These are phyloP conservation scores for Aspergillus glaucus DNA, from an alignment of 2,329 filamentous ascomycete genomes.

Conservation along the genomic window DNA sequence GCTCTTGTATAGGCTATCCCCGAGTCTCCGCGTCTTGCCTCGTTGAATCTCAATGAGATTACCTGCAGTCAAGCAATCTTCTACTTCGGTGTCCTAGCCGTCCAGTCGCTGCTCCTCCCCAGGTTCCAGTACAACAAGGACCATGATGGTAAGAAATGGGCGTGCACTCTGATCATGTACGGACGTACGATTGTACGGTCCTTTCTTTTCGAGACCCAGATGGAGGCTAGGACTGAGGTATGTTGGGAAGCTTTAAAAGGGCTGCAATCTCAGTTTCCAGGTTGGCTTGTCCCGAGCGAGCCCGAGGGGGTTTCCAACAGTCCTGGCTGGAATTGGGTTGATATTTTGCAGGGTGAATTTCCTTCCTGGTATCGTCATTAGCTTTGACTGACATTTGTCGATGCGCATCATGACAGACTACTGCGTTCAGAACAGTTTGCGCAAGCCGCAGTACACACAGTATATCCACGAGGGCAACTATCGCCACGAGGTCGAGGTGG, in stretches of 20 bases:
- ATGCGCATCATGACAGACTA: slow-evolving; percentile 12
- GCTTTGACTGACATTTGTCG: neutral
- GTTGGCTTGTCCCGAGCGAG: slow-evolving; percentile 23
- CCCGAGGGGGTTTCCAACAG: slow-evolving; percentile 12
- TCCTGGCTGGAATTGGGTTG: slow-evolving; percentile 23
- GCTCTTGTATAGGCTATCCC: neutral
- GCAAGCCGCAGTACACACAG: slow-evolving; percentile 16
- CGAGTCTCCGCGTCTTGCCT: neutral
- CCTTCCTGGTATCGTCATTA: neutral
- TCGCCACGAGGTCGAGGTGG: slow-evolving; percentile 22
- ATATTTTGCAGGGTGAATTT: slow-evolving; percentile 21
- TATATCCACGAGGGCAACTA: slow-evolving; percentile 16
- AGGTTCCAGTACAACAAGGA: slow-evolving; percentile 18
- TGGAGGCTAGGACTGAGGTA: slow-evolving; percentile 17
- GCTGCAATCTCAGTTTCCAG: slow-evolving; percentile 16
- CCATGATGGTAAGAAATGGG: slow-evolving; percentile 12
- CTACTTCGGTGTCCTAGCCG: slow-evolving; percentile 25
- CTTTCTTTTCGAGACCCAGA: slow-evolving; percentile 7
- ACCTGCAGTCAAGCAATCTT: slow-evolving; percentile 19
- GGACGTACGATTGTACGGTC: slow-evolving; percentile 18
- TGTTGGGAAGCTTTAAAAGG: slow-evolving; percentile 22
- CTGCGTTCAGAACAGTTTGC: slow-evolving; percentile 14
- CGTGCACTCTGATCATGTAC: slow-evolving; percentile 23
- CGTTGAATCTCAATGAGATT: slow-evolving; percentile 4
- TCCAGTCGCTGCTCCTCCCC: slow-evolving; percentile 20